Conservation (phyloP, 495 filamentous ascomycete genomes). For the Endocarpon pusillum region DNA sequence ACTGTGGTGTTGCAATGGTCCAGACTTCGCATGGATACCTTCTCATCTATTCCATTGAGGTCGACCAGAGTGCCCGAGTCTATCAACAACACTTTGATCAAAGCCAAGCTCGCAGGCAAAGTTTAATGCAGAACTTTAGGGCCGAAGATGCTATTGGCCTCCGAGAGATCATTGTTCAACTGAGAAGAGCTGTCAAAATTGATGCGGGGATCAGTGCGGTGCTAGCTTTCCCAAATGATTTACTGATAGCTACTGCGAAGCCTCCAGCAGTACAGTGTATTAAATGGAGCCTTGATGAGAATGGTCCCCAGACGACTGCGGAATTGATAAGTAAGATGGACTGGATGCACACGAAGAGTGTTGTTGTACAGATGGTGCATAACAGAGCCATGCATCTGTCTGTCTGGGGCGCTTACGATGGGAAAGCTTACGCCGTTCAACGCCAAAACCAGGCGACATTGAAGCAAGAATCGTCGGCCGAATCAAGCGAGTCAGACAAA, state of each 20-base stretch:
- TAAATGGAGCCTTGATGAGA: slow-evolving; percentile 71
- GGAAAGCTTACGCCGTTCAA: slow-evolving; percentile 85
- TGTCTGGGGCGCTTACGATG: slow-evolving; percentile 84
- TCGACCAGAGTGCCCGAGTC: slow-evolving; percentile 62
- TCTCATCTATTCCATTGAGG: slow-evolving; percentile 86
- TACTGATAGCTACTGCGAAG: slow-evolving; percentile 84
- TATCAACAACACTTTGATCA: slow-evolving; percentile 66
- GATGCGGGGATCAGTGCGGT: slow-evolving; percentile 83
- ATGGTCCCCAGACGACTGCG: slow-evolving; percentile 71
- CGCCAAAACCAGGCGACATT: slow-evolving; percentile 22
- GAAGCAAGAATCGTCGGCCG: not conserved
- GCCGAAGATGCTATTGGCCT: slow-evolving; percentile 60
- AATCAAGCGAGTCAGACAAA: slow-evolving; percentile 9
- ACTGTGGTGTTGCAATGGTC: slow-evolving; percentile 81
- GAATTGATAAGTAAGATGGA: slow-evolving; percentile 76
- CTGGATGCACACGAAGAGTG: slow-evolving; percentile 62
- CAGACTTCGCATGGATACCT: slow-evolving; percentile 77
- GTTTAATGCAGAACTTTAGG: slow-evolving; percentile 42
- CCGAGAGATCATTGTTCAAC: slow-evolving; percentile 70
- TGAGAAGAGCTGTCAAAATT: slow-evolving; percentile 95
- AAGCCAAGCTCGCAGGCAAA: slow-evolving; percentile 54
- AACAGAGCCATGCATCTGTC: slow-evolving; percentile 95
- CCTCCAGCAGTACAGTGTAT: slow-evolving; percentile 94
- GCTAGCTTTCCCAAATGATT: slow-evolving; percentile 82
- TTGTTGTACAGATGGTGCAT: slow-evolving; percentile 74